Evolutionary conservation across 1,284 basidiomycete species (phyloP), one percentile per base, ranked within the genome.

Genomic region (Cutaneotrichosporon sp.): DNA sequence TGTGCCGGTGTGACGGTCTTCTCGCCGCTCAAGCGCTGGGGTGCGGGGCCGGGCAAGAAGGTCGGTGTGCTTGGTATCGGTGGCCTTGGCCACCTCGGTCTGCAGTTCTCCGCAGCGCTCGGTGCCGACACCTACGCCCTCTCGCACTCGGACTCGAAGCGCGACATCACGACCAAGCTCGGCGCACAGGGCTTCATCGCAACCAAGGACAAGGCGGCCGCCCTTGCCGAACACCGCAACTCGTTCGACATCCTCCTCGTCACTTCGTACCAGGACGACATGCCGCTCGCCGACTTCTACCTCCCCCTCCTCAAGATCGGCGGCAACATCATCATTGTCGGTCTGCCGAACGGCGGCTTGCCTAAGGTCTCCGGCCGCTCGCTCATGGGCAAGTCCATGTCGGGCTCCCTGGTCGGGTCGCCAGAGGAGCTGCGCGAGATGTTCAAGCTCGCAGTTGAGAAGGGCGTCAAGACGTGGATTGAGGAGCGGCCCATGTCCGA

Each of bases 1-100:
- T 86, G 84, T 62, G 84, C 78, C 8, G 85, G 85, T 37, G 68
- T 86, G n/a, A 86, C 85, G 3, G 80, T 84, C 33, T 86, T 77
- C 75, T 82, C 82, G 2, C 84, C 85, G 4, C 74, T 87, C 14
- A 76, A 80, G 49, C 75, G 80, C 44, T 81, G 84, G 68, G 82
- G 83, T 25, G 78, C 79, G 17, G 84, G 83, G 0, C 80, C 82
- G 2, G 84, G 84, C 19, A 84, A 82, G 76, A 81, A 79, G 55
- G 83, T 87, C 49, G 85, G 82, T 39, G 75, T 87, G 46, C 75
- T 84, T 55, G 84, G 85, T 20, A 79, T 84, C 32, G 83, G 83
- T 45, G 84, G 83, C 52, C 59, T 73, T 5, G 65, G 80, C 5
- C 80, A 82, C 62, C 79, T 78, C 55, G 82, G 78, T 45, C 75